Evolutionary conservation across 208 protist species (phyloP).

Genomic region (Leishmania aethiopica): DNA sequence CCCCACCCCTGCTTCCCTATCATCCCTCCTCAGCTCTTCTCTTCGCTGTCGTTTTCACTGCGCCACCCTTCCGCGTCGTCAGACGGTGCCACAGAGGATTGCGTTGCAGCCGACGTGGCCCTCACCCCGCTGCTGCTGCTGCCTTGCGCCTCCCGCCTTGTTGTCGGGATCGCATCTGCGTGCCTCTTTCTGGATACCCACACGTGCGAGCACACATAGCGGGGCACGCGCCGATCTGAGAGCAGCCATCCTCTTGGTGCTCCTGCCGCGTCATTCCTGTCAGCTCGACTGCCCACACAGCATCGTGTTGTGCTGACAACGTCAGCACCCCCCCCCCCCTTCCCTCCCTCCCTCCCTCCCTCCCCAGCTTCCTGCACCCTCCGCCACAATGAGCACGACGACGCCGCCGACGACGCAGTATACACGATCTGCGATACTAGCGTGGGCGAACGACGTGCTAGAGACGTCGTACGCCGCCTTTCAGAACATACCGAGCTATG

Average conservation of each 20-base stretch:
- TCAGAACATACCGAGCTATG: constrained; percentile 55
- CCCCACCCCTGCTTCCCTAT: not conserved
- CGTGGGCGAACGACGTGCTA: constrained; percentile 65
- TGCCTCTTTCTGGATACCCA: too few relatives aligned
- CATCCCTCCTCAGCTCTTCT: not conserved
- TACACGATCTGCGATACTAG: constrained; percentile 59
- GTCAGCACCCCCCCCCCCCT: not conserved
- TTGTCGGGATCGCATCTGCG: too few relatives aligned
- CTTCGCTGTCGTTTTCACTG: not conserved
- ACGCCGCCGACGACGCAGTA: constrained; percentile 1
- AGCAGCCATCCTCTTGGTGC: not conserved
- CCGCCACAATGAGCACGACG: too few relatives aligned
- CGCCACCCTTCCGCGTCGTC: not conserved
- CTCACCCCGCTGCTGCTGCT: too few relatives aligned
- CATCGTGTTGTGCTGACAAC: not conserved
- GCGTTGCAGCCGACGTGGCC: too few relatives aligned
- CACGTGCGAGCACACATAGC: not conserved
- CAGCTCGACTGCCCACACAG: not conserved
- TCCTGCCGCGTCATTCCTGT: not conserved
- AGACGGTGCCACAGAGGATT: not conserved
- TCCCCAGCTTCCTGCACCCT: not conserved
- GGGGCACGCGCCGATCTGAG: too few relatives aligned
- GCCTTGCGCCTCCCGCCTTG: too few relatives aligned
- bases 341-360: not conserved
- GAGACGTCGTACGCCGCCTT: constrained; percentile 42